phyloP scores from a whole-genome alignment of 306 rosid species.

The Gastrolobium villosum region DNA sequence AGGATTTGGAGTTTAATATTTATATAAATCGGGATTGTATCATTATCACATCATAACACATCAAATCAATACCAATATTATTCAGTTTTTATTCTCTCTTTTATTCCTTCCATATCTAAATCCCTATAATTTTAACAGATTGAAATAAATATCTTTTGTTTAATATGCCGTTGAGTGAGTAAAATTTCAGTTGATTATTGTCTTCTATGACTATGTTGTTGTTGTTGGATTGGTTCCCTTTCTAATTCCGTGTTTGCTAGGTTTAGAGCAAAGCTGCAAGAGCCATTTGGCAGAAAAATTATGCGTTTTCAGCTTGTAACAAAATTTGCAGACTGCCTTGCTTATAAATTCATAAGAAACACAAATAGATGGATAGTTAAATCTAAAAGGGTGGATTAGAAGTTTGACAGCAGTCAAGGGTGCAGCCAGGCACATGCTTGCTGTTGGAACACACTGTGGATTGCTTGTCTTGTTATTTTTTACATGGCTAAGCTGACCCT shows the following conservation, averaged over 20 bases:
- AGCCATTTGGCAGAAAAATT: conserved; percentile 1
- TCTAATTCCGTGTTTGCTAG: conserved; percentile 27
- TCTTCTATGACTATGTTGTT: conserved; percentile 15
- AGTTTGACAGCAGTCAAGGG: conserved; percentile 35
- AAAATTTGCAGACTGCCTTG: conserved; percentile 27
- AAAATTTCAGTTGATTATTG: conserved; percentile 2
- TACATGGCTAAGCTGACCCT: background rate
- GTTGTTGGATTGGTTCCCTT: conserved; percentile 8
- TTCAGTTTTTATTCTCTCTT: too few species aligned
- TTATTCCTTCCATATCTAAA: too few species aligned
- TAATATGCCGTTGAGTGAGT: conserved; percentile 17
- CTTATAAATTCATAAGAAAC: conserved; percentile 30
- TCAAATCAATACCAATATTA: too few species aligned
- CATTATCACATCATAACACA: too few species aligned
- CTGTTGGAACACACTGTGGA: conserved; percentile 14
- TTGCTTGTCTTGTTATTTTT: conserved; percentile 21
- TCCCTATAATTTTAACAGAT: background rate
- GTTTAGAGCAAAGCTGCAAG: background rate
- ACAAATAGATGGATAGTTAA: conserved; percentile 40
- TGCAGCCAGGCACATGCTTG: conserved; percentile 20
- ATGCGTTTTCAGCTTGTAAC: conserved; percentile 27
- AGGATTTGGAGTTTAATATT: too few species aligned
- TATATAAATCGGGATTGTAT: too few species aligned
- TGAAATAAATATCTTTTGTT: conserved; percentile 19
- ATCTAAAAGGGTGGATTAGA: conserved; percentile 40